Base-by-base conservation (phyloP, 176 grass and related monocot genomes). In the Sorghum bicolor region DNA sequence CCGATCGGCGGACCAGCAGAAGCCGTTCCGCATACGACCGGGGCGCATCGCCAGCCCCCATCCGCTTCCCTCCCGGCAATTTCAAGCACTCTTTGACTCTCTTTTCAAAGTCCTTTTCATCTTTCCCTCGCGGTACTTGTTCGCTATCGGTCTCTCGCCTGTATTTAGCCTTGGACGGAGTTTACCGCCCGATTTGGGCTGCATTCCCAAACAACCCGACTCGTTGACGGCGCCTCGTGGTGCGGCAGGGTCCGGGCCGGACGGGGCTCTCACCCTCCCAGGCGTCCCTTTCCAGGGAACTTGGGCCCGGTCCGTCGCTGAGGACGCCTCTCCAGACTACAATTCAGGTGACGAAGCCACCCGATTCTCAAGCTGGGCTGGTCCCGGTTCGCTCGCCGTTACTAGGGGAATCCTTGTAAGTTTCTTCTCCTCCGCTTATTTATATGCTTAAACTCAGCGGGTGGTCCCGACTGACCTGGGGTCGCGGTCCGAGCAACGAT, bases 21-120 rank as follows among this genome's bases (percentile, higher is more conserved):
- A n/a, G n/a, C n/a, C n/a, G n/a, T n/a, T n/a, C n/a, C n/a, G n/a
- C n/a, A n/a, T n/a, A n/a, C n/a, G n/a, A n/a, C n/a, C n/a, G n/a
- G n/a, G n/a, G n/a, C n/a, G n/a, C n/a, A n/a, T n/a, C n/a, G n/a
- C n/a, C n/a, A n/a, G n/a, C n/a, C n/a, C n/a, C n/a, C n/a, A n/a
- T n/a, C n/a, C n/a, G n/a, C n/a, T n/a, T n/a, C n/a, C n/a, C n/a
- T n/a, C 82, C 82, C 77, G 90, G 72, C 82, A 92, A 92, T 92
- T 92, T 92, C 82, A 88, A 92, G 90, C 82, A 92, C 86, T 88
- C 78, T 88, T 92, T 92, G 82, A 86, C 90, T 92, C 90, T 92
- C 82, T 82, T 80, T 91, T 91, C 89, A 87, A 87, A 79, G 89
- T 88, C 76, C 62, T 91, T 88, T 88, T 91, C 85, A 91, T 91